These are phyloP conservation scores for Lolium rigidum DNA, from an alignment of 176 grass and related monocot species.

Conservation along the genomic window DNA sequence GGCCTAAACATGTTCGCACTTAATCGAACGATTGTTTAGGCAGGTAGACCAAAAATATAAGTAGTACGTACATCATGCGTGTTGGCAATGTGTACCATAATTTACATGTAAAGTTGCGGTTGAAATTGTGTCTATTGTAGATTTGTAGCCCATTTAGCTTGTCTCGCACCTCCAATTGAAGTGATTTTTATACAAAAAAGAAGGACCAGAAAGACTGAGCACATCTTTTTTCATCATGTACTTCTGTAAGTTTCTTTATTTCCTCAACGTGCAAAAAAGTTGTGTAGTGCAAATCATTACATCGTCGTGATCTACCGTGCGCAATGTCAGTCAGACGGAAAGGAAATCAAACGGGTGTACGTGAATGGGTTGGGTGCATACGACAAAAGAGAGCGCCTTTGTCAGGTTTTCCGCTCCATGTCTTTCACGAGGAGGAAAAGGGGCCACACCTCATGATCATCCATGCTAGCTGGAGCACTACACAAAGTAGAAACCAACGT, in stretches of 20 bases:
- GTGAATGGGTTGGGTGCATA: not conserved
- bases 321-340: not conserved
- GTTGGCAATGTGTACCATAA: too few relatives aligned
- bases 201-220: not conserved
- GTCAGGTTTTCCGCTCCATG: slow-evolving; percentile 1
- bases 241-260: not conserved
- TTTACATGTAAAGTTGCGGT: too few relatives aligned
- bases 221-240: not conserved
- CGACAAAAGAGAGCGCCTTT: not conserved
- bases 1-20: too few relatives aligned
- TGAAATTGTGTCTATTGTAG: too few relatives aligned
- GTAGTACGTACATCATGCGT: too few relatives aligned
- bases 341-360: not conserved
- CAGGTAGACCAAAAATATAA: too few relatives aligned
- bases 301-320: not conserved
- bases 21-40: too few relatives aligned
- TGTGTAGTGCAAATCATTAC: not conserved
- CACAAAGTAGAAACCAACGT: not conserved
- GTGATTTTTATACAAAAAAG: not conserved
- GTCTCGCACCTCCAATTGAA: too few relatives aligned
- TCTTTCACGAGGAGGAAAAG: slow-evolving; percentile 9
- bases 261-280: not conserved
- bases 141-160: too few relatives aligned
- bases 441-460: not conserved
- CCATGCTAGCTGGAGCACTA: slow-evolving; percentile 11